Evolutionary conservation across 2,329 filamentous ascomycete species (phyloP).

Genomic region (Colletotrichum costaricense): DNA sequence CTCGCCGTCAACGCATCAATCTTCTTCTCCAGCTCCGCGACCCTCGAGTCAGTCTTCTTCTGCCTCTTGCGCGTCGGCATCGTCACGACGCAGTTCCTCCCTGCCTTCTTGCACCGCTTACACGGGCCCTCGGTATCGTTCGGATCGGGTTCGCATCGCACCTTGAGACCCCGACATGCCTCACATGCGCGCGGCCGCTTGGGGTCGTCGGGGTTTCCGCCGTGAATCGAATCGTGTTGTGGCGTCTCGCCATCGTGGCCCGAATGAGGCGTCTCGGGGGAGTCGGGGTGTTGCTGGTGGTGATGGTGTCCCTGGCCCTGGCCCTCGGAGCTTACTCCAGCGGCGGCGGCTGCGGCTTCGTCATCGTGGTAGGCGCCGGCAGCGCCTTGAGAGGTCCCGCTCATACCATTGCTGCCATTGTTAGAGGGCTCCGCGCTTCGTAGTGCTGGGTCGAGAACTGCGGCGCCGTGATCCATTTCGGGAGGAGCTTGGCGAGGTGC

Average conservation of each 20-base stretch:
- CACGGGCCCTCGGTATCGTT: conserved; percentile 72
- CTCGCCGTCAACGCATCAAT: conserved; percentile 89
- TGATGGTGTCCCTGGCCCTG: conserved; percentile 12
- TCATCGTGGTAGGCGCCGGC: not conserved
- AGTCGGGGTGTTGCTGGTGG: conserved; percentile 3
- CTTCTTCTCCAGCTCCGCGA: conserved; percentile 92
- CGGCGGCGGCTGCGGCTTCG: not conserved
- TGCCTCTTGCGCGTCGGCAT: conserved; percentile 81
- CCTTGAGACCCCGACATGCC: conserved; percentile 80
- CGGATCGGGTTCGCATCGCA: conserved; percentile 84
- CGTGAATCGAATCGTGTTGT: conserved; percentile 19
- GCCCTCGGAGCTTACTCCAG: not conserved
- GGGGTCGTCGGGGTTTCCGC: conserved; percentile 54
- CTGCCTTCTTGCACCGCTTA: conserved; percentile 83
- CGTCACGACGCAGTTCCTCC: conserved; percentile 82
- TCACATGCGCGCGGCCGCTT: conserved; percentile 81
- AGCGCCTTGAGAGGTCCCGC: not conserved
- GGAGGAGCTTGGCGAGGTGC: conserved; percentile 10
- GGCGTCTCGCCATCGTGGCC: conserved; percentile 29
- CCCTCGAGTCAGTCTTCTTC: conserved; percentile 91
- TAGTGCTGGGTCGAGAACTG: conserved; percentile 34
- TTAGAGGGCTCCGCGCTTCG: conserved; percentile 13
- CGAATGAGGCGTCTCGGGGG: conserved; percentile 25
- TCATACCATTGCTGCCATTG: not conserved
- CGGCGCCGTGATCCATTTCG: conserved; percentile 28